Evolutionary conservation across 345 rosid species (phyloP).

Genomic region (Hibiscus tridactylites): DNA sequence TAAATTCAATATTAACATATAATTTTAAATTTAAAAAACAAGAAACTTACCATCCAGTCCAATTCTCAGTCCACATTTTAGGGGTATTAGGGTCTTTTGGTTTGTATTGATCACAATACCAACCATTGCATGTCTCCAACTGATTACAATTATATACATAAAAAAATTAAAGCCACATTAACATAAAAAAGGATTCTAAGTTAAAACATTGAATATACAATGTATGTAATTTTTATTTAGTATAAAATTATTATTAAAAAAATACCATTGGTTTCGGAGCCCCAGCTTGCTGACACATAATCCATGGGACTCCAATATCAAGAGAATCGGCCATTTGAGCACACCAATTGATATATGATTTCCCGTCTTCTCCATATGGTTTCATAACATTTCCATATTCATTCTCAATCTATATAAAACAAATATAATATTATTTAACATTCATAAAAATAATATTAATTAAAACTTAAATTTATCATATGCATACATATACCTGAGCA

Average conservation of each 20-base stretch:
- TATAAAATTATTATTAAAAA: too few species aligned
- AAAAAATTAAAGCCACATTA: not conserved
- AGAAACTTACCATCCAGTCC: conserved; percentile 52
- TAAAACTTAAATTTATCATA: too few species aligned
- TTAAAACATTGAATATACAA: too few species aligned
- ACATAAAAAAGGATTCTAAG: not conserved
- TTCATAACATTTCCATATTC: conserved; percentile 28
- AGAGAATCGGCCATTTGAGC: conserved; percentile 34
- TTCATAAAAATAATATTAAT: too few species aligned
- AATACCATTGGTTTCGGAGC: conserved; percentile 39
- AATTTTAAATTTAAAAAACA: not conserved
- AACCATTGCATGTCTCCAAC: conserved; percentile 53
- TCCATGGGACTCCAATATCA: conserved; percentile 44
- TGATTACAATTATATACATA: conserved; percentile 1
- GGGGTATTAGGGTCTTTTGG: conserved; percentile 33
- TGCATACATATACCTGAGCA: conserved; percentile 40
- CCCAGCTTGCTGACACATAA: conserved; percentile 47
- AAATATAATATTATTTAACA: too few species aligned
- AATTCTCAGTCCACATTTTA: conserved; percentile 66
- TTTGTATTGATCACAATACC: conserved; percentile 38
- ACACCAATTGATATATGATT: conserved; percentile 18
- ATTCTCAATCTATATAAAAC: conserved; percentile 26
- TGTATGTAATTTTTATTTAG: too few species aligned
- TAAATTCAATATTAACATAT: too few species aligned
- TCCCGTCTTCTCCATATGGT: conserved; percentile 7